Evolutionary conservation across 306 rosid genomes (phyloP).

Genomic region (Vicia faba): DNA sequence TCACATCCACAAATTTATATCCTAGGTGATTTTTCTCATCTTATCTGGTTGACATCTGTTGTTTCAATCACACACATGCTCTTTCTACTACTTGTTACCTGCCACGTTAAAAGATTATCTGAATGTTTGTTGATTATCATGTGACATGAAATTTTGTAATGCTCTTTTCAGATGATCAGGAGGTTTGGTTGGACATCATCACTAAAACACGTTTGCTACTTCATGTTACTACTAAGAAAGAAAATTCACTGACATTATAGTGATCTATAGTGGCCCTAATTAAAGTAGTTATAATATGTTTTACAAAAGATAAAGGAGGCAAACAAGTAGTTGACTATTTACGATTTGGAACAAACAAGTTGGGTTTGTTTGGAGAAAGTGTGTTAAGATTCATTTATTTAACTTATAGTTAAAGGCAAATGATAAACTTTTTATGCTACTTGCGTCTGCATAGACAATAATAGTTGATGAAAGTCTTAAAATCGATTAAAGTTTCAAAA

Average conservation of each 20-base stretch:
- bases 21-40: slow-evolving; percentile 56
- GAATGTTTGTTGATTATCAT: not conserved
- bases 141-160: not conserved
- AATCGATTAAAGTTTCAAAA: too few species aligned
- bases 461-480: too few species aligned
- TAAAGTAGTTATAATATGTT: too few species aligned
- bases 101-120: not conserved
- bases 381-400: too few species aligned
- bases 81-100: slow-evolving; percentile 39
- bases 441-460: too few species aligned
- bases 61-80: slow-evolving; percentile 51
- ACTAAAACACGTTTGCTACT: not conserved
- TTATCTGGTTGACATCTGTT: slow-evolving; percentile 68
- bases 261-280: not conserved
- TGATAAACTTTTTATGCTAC: too few species aligned
- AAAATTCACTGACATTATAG: not conserved
- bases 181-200: slow-evolving; percentile 11
- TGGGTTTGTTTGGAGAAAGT: too few species aligned
- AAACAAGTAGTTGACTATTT: too few species aligned
- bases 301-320: too few species aligned
- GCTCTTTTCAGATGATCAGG: not conserved
- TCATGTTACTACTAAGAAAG: not conserved
- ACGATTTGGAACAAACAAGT: too few species aligned
- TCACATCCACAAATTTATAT: slow-evolving; percentile 75
- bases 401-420: too few species aligned